phyloP scores from a whole-genome alignment of 306 rosid species.

The Vigna angularis region DNA sequence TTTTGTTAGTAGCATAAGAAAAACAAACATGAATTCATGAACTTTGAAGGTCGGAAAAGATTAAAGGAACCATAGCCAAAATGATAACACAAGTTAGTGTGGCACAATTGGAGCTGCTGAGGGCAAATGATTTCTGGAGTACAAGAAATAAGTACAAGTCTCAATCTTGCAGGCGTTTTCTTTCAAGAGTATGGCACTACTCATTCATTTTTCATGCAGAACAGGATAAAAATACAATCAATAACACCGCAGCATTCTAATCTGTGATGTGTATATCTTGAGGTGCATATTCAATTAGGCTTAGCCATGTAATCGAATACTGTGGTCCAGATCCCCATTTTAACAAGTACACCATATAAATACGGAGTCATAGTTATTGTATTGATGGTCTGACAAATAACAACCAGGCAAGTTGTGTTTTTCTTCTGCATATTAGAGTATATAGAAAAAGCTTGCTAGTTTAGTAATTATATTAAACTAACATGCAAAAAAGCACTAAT shows the following conservation, averaged over 20 bases:
- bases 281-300: constrained; percentile 10
- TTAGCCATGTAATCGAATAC: not conserved
- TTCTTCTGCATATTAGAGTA: not conserved
- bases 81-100: not conserved
- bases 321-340: constrained; percentile 45
- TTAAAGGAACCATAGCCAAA: not conserved
- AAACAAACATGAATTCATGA: not conserved
- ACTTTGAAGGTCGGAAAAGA: not conserved
- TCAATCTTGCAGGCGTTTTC: constrained; percentile 16
- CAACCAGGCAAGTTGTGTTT: constrained; percentile 14
- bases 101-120: not conserved
- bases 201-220: constrained; percentile 24
- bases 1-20: not conserved
- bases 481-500: not conserved
- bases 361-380: not conserved
- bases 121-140: not conserved
- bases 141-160: constrained; percentile 23
- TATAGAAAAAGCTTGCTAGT: not conserved
- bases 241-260: not conserved
- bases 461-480: not conserved
- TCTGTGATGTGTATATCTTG: not conserved
- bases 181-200: constrained; percentile 6
- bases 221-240: constrained; percentile 19
- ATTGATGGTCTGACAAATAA: not conserved
- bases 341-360: constrained; percentile 26